Evolutionary conservation across 495 filamentous ascomycete species (phyloP), one percentile per base, ranked within the genome.

Genomic region (Aspergillus cavernicola): DNA sequence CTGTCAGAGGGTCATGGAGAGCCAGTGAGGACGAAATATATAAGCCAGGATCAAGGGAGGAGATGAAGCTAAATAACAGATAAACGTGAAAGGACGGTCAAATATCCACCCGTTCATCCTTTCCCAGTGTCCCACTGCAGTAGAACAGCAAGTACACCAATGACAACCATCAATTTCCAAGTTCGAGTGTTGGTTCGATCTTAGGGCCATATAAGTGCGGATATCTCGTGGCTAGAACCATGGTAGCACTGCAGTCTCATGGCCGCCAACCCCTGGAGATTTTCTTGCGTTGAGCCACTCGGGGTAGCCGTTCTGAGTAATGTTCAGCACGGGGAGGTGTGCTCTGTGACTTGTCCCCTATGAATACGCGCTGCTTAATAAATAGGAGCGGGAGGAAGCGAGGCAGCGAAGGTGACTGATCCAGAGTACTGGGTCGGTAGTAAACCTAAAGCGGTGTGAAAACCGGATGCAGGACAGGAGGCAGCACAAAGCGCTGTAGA

Each of bases 361-460:
- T 24, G 50, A 50, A 37, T 20, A 45, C 44, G 44, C 44, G 19
- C 32, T 50, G 50, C 46, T 52, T 39, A 54, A 39, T 47, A 23
- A 54, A 54, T 26, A 23, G 24, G 47, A 44, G 40, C 46, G 45
- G 45, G 36, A 48, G 33, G 53, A 38, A 53, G 33, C 32, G 53
- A 58, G 55, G 47, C 45, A 26, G 41, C 40, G 32, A 29, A n/a
- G 37, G 26, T 19, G 35, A 52, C 38, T 39, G 61, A 56, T 50
- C 61, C 61, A 60, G 38, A 60, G 33, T 64, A 50, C 57, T 60
- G 61, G 61, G 61, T 56, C 57, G 52, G 52, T 52, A 52, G 52
- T 47, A 53, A 54, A 58, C 49, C 61, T 50, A 60, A 64, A 60
- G 61, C 61, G 57, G 61, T 60, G 57, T 63, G 48, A 57, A 20